Conservation (phyloP, 176 grass and related monocot species). For the Triticum urartu region DNA sequence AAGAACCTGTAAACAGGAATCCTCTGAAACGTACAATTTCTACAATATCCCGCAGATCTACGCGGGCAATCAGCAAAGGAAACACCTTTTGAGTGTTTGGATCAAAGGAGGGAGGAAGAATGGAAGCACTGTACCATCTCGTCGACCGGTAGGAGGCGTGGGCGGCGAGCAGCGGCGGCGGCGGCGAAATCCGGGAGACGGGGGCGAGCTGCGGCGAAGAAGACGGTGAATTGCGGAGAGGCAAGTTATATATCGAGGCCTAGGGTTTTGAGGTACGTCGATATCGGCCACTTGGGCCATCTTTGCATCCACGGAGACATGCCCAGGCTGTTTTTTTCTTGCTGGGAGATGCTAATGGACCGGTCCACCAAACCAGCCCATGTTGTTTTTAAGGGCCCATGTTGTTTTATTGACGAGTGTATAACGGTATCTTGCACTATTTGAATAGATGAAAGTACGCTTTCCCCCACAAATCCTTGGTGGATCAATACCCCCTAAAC, state of each 20-base stretch:
- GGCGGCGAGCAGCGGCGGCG: not conserved
- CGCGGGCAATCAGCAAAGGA: not conserved
- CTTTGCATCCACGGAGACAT: not conserved
- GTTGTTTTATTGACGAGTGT: too few relatives aligned
- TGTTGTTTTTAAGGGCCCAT: too few relatives aligned
- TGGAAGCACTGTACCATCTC: conserved; percentile 31
- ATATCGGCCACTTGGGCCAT: not conserved
- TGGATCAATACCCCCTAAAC: too few relatives aligned
- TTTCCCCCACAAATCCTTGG: too few relatives aligned
- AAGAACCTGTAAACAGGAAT: not conserved
- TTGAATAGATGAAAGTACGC: too few relatives aligned
- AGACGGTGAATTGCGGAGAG: not conserved
- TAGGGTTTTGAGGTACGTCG: not conserved
- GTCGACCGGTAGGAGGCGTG: not conserved
- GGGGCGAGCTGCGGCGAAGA: not conserved
- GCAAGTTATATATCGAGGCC: not conserved
- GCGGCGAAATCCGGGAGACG: not conserved
- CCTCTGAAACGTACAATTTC: not conserved
- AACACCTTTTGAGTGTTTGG: accelerated
- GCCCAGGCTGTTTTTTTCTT: too few relatives aligned
- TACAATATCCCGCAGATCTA: not conserved
- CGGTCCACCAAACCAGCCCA: too few relatives aligned
- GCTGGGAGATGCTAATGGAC: too few relatives aligned
- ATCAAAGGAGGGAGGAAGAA: not conserved
- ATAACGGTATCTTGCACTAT: too few relatives aligned